phyloP scores from a whole-genome alignment of 768 basidiomycete species.

The Collybiopsis luxurians region DNA sequence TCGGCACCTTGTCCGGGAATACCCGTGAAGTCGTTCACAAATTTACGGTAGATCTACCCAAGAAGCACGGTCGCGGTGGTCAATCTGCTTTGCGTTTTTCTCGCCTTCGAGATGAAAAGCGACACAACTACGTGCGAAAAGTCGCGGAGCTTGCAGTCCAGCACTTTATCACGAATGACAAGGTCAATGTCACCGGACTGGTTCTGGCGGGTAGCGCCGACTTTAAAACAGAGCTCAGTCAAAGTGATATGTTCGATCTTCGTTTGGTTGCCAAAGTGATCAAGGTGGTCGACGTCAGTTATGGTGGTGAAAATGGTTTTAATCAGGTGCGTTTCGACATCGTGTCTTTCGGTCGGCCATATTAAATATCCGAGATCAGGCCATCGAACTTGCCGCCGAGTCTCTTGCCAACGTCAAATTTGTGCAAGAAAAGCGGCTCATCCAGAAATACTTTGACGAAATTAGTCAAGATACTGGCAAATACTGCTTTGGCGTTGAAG shows the following conservation, averaged over 20 bases:
- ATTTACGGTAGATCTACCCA: conserved; percentile 97
- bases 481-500: conserved; percentile 97
- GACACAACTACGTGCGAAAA: conserved; percentile 99
- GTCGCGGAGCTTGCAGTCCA: conserved; percentile 97
- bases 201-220: conserved; percentile 97
- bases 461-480: conserved; percentile 96
- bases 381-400: conserved; percentile 95
- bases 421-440: conserved; percentile 97
- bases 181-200: conserved; percentile 95
- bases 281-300: conserved; percentile 98
- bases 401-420: conserved; percentile 98
- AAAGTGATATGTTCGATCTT: conserved; percentile 94
- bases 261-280: conserved; percentile 89
- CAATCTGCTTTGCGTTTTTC: conserved; percentile 99
- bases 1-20: conserved; percentile 94
- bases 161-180: conserved; percentile 97
- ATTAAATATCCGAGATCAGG: conserved; percentile 42
- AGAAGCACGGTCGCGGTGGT: conserved; percentile 99
- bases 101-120: conserved; percentile 97
- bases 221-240: conserved; percentile 97
- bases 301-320: conserved; percentile 98
- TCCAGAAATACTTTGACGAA: conserved; percentile 98
- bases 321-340: conserved; percentile 75
- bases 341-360: conserved; percentile 1
- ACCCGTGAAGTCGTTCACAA: conserved; percentile 97